Evolutionary conservation across 768 basidiomycete genomes (phyloP), one percentile per base, ranked within the genome.

Genomic region (Dentipellis fragilis): DNA sequence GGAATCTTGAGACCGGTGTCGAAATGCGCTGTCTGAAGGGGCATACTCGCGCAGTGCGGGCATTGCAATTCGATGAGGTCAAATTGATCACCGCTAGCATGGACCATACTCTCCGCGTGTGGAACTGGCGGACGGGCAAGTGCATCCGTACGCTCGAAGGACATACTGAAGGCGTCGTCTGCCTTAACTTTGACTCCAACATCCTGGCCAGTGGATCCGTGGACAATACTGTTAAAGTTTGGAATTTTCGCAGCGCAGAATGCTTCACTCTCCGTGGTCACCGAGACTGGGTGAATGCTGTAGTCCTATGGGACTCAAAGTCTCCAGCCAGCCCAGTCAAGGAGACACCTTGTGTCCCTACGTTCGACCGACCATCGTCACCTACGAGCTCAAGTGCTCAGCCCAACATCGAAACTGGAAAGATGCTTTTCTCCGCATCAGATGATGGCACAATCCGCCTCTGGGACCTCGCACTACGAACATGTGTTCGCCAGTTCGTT

Each of bases 361-460:
- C 16, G 10, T n/a, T n/a, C n/a, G n/a, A n/a, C n/a, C n/a, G n/a
- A n/a, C 17, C 47, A 34, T 58, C 69, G 7, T 59, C 69, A 29
- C 66, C 71, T 11, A 55, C 70, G 17, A 63, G 66, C 34, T 57
- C 58, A 48, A 14, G 45, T 62, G 71, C 65, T 54, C 68, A 71
- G 16, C 77, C 77, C 46, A 74, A 80, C 51, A 85, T 90, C 57
- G 80, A 85, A 55, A 77, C 83, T 14, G 91, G 93, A 52, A 94
- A 96, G 72, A 93, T 97, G 88, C 77, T 99, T 23, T 96, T 99
- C 73, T 96, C 93, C 8, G 92, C 92, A 3, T 93, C 92, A 8
- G 96, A 98, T 66, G 96, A 98, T 67, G 89, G 88, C 23, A 84
- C 87, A 3, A 91, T 98, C 68, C 85, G 85, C 57, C 79, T 99